Conservation (phyloP, 1,284 basidiomycete species). For the Dichomitus squalens region DNA sequence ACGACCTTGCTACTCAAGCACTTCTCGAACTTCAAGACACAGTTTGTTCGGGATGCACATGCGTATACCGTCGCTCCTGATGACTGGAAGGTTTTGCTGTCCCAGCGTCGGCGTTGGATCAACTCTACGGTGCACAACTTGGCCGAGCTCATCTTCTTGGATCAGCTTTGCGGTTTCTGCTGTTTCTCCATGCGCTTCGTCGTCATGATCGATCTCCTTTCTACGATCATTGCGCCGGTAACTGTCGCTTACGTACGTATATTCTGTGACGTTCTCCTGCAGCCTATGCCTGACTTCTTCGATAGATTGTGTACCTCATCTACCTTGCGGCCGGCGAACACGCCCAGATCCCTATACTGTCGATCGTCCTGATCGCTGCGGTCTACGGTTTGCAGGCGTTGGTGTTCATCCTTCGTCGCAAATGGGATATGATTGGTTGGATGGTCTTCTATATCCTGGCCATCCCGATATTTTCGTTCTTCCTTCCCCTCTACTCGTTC, state of each 20-base stretch:
- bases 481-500: slow-evolving; percentile 96
- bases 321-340: slow-evolving; percentile 71
- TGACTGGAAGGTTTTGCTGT: slow-evolving; percentile 93
- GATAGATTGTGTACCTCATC: slow-evolving; percentile 84
- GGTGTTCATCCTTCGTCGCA: slow-evolving; percentile 84
- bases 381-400: slow-evolving; percentile 92
- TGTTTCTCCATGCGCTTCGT: slow-evolving; percentile 99
- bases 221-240: slow-evolving; percentile 87
- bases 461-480: slow-evolving; percentile 90
- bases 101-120: slow-evolving; percentile 98
- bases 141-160: slow-evolving; percentile 89
- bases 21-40: slow-evolving; percentile 91
- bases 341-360: slow-evolving; percentile 72
- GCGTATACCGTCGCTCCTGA: slow-evolving; percentile 92
- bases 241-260: slow-evolving; percentile 89
- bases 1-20: slow-evolving; percentile 95
- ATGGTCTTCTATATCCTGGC: slow-evolving; percentile 96
- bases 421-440: slow-evolving; percentile 98
- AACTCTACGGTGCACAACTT: slow-evolving; percentile 99
- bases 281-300: slow-evolving; percentile 16
- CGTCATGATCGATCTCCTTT: slow-evolving; percentile 93
- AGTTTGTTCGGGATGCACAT: slow-evolving; percentile 92
- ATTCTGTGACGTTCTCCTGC: not conserved
- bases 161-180: slow-evolving; percentile 95
- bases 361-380: slow-evolving; percentile 89